A percentile compares a stretch with the other conserved stretches of the same genome.
These are phyloP conservation scores for Aphanomyces astaci DNA, from an alignment of 352 stramenopile genomes.

Conservation along the genomic window DNA sequence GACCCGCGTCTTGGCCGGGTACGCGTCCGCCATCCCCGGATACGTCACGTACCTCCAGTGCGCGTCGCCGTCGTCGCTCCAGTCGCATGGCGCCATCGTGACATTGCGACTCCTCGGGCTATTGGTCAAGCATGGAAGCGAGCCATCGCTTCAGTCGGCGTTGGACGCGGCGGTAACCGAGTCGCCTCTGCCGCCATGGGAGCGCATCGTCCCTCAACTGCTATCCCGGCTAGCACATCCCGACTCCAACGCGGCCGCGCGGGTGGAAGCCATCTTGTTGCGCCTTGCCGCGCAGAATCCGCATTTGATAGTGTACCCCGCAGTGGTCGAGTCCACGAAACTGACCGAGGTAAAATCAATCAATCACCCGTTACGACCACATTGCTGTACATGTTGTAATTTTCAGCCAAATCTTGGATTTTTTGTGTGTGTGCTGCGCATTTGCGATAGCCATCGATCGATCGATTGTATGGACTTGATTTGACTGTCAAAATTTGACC, in stretches of 20 bases:
- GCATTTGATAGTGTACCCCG: conserved; percentile 66
- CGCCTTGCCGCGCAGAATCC: conserved; percentile 53
- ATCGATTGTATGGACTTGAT: too few relatives aligned
- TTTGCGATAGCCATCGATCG: too few relatives aligned
- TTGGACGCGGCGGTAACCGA: conserved; percentile 39
- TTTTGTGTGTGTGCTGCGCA: too few relatives aligned
- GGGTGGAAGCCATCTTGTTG: conserved; percentile 52
- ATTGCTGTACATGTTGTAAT: too few relatives aligned
- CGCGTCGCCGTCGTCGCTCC: conserved; percentile 16
- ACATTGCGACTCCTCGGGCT: conserved; percentile 56
- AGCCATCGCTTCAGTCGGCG: conserved; percentile 33
- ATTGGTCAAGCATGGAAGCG: conserved; percentile 51
- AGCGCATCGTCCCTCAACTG: conserved; percentile 60
- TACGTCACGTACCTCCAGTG: conserved; percentile 29
- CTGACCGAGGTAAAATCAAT: conserved; percentile 15
- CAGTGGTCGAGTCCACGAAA: conserved; percentile 44
- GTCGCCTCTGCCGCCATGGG: conserved; percentile 55
- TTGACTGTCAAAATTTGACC: too few relatives aligned
- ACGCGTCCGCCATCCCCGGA: conserved; percentile 21
- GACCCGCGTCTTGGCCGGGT: neutral
- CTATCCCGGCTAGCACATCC: conserved; percentile 59
- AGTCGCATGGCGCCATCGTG: conserved; percentile 33
- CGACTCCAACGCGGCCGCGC: conserved; percentile 35
- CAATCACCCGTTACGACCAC: too few relatives aligned
- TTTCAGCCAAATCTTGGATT: too few relatives aligned